Base-by-base conservation (phyloP, 2,329 filamentous ascomycete genomes). In the Tolypocladium capitatum region DNA sequence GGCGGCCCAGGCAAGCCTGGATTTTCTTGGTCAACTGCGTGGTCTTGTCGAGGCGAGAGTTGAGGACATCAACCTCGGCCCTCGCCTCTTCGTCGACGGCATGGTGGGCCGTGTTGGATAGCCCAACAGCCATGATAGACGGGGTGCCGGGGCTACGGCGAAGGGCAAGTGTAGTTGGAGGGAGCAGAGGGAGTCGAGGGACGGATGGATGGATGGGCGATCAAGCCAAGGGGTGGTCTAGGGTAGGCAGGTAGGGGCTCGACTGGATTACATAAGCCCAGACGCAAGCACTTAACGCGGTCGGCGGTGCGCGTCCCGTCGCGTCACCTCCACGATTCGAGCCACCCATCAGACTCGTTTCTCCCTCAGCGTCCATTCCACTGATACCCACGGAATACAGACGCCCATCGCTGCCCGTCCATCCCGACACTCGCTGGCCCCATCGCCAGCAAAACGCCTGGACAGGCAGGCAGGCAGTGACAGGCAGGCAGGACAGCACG, bases 21-120 rank as follows among this genome's bases (percentile, higher is more conserved):
- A 98, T 96, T 72, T 94, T 95, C 71, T 92, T 95, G 31, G 89
- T 95, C 63, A 97, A 76, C 60, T 88, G 81, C 51, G 89, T 84
- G 56, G 94, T 94, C 75, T 95, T 97, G 58, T 94, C 88, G 52
- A 97, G 80, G 35, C 81, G 74, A 47, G 80, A 84, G 56, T 82
- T 83, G 43, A 85, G 70, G 30, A 84, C 81, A 55, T 85, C 81
- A 47, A 85, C 81, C 63, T 84, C 81, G 42, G 81, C 81, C 49
- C 79, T 72, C 41, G 80, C 78, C 65, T 84, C 80, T 61, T 84
- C 81, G 58, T 84, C 81, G 46, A 75, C 68, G 31, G 74, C 71
- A 41, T 61, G 60, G 58, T 75, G 72, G 47, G 71, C 68, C 52
- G 62, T 64, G 47, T 63, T 68, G 52, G 60, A 61, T 46, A 74